Evolutionary conservation across 78 protist species (phyloP).

Genomic region (Monosiga brevicollis): DNA sequence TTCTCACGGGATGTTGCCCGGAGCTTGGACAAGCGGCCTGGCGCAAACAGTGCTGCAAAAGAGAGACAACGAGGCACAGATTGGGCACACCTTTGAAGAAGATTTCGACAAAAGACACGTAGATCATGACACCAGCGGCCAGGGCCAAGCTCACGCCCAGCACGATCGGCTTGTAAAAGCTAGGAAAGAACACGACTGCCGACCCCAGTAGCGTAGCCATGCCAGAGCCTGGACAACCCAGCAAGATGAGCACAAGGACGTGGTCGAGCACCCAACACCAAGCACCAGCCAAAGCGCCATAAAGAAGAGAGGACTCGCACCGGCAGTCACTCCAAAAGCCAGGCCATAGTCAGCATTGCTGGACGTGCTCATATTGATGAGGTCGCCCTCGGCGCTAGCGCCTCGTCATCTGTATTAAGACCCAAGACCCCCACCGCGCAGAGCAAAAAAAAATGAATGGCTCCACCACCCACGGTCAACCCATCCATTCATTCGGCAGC

Average conservation of each 20-base stretch:
- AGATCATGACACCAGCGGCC: conserved; percentile 65
- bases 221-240: conserved; percentile 19
- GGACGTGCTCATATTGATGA: background rate
- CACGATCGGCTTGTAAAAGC: background rate
- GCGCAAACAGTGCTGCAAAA: background rate
- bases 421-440: too few relatives aligned
- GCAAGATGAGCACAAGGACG: conserved; percentile 21
- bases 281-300: background rate
- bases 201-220: conserved; percentile 31
- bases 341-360: background rate
- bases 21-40: background rate
- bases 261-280: background rate
- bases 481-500: too few relatives aligned
- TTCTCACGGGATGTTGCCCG: background rate
- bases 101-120: conserved; percentile 55
- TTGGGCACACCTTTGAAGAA: background rate
- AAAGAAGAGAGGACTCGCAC: background rate
- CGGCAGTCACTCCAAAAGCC: background rate
- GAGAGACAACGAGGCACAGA: background rate
- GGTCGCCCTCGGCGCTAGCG: background rate
- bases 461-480: too few relatives aligned
- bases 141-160: conserved; percentile 35
- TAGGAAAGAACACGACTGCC: conserved; percentile 4
- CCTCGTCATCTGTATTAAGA: background rate
- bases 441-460: too few relatives aligned